Conservation (phyloP, 78 protist genomes). For the Emiliania huxleyi region DNA sequence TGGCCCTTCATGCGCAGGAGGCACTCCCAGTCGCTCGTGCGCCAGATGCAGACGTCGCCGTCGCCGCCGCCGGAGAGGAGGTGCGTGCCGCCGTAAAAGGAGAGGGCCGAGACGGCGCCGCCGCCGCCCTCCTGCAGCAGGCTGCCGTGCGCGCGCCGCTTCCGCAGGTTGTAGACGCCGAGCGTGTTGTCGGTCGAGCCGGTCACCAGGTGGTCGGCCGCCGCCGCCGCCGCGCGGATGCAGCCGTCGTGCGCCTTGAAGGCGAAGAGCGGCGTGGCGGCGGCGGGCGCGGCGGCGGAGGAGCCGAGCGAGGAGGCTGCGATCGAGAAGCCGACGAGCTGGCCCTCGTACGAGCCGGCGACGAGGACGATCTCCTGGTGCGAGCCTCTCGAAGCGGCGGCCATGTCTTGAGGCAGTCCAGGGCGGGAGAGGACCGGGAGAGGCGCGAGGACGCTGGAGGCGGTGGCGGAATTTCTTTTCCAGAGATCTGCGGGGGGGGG, state of each 20-base stretch:
- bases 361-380: background rate
- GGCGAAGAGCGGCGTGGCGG: background rate
- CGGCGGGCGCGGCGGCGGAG: background rate
- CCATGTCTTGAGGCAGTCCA: too few species aligned
- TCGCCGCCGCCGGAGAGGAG: background rate
- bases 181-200: background rate
- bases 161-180: background rate
- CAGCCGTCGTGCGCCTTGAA: background rate
- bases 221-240: background rate
- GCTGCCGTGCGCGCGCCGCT: background rate
- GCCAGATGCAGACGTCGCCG: background rate
- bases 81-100: background rate
- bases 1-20: background rate
- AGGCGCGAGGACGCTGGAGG: too few species aligned
- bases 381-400: too few species aligned
- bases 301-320: background rate
- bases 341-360: background rate
- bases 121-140: background rate
- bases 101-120: background rate
- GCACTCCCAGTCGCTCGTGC: slow-evolving; percentile 6
- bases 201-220: background rate
- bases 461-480: too few species aligned
- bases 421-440: too few species aligned
- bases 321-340: background rate
- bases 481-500: too few species aligned